Evolutionary conservation across 169 alveolate species (phyloP).

Genomic region (Babesia bigemina): DNA sequence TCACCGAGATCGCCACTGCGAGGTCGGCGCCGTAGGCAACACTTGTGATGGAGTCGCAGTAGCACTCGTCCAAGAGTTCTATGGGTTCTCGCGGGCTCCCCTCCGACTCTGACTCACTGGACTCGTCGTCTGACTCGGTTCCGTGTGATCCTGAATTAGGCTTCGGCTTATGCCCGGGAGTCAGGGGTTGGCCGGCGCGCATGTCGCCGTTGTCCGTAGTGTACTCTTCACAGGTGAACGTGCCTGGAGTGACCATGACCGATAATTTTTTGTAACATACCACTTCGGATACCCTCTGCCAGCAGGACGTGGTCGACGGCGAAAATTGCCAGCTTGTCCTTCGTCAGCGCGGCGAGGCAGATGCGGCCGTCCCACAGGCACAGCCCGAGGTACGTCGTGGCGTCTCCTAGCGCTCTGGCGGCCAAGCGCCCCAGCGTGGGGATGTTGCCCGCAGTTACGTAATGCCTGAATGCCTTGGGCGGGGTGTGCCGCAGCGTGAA

Average conservation of each 20-base stretch:
- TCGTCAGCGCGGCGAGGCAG: constrained; percentile 19
- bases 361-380: constrained; percentile 12
- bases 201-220: neutral
- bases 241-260: neutral
- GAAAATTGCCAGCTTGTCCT: constrained; percentile 22
- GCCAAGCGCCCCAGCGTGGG: neutral
- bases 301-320: constrained; percentile 5
- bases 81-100: neutral
- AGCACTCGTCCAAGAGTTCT: constrained; percentile 12
- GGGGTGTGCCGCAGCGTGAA: constrained; percentile 36
- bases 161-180: no score
- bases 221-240: neutral
- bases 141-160: neutral
- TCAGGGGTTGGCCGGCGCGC: neutral
- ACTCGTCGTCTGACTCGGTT: neutral
- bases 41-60: constrained; percentile 9
- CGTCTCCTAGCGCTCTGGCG: constrained; percentile 2
- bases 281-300: neutral
- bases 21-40: constrained; percentile 23
- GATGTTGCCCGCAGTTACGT: constrained; percentile 14
- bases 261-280: neutral
- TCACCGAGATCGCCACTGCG: constrained; percentile 2
- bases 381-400: constrained; percentile 25
- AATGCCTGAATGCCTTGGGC: constrained; percentile 13
- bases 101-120: neutral